Base-by-base conservation (phyloP, 352 stramenopile genomes). In the Pythium myriotylum region DNA sequence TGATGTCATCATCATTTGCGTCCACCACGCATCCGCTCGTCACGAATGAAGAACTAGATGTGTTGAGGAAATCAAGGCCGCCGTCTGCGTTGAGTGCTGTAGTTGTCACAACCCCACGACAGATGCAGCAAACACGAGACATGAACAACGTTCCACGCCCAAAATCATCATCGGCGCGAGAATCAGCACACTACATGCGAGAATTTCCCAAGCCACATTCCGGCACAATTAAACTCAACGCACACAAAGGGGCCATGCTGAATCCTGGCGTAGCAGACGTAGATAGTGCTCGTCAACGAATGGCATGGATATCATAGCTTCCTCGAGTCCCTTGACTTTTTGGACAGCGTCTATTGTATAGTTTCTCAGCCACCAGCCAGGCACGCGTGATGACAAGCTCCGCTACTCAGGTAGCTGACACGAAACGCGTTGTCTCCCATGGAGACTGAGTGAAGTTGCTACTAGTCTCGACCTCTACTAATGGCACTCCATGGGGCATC, bases 171-270 rank as follows among this genome's bases (percentile, higher is more conserved):
- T 42, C 52, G 0, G 50, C 40, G 19, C 39, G 40, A 12, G 37
- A 50, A 13, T 19, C 42, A 1, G 29, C 58, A 0, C 76, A 78
- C 22, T 90, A 90, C 56, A 26, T 84, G 35, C 74, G 81, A 13
- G 81, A 90, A 49, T 90, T 90, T 40, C 76, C 81, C 1, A 80
- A 78, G 47, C 81, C 81, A 4, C 67, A 72, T 17, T 41, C 72
- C 22, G 81, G 78, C 6, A 65, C 85, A 8, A 74, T 88, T n/a
- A 33, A 45, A 35, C 12, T 58, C n/a, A 69, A 61, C 13, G 27
- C 54, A 2, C 52, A 32, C 17, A 63, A 68, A 20, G 26, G 37
- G 14, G 24, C 12, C 22, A 17, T 37, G 4, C 13, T 63, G 24
- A 47, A 49, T 52, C 35, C 53, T 0, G 48, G 46, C 7, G 19